These are phyloP conservation scores for Silene latifolia DNA, from an alignment of 148 eudicot species.

Conservation along the genomic window DNA sequence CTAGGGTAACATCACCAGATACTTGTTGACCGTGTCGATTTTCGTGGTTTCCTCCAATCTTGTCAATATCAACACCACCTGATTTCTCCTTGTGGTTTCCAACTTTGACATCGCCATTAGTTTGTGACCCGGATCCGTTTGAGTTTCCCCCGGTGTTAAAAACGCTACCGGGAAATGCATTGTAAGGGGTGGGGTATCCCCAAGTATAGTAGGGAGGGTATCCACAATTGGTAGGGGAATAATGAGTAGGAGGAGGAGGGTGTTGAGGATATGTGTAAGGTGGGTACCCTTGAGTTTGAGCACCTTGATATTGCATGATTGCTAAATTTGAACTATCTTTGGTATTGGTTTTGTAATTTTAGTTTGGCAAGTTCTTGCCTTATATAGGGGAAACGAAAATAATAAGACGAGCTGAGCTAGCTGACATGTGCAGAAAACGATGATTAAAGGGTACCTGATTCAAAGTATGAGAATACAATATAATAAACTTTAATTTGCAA, in stretches of 20 bases:
- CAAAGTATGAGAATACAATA: slow-evolving; percentile 11
- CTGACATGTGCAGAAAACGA: neutral
- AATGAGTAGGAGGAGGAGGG: slow-evolving; percentile 9
- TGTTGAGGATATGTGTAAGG: slow-evolving; percentile 14
- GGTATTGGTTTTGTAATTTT: slow-evolving; percentile 1
- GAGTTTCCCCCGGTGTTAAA: slow-evolving; percentile 27
- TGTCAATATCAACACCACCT: slow-evolving; percentile 19
- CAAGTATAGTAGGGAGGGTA: slow-evolving; percentile 30
- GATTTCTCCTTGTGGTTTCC: slow-evolving; percentile 19
- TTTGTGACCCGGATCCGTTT: slow-evolving; percentile 27
- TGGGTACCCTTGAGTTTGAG: slow-evolving; percentile 20
- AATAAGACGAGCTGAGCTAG: neutral
- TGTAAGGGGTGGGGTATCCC: slow-evolving; percentile 30
- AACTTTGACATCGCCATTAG: slow-evolving; percentile 22
- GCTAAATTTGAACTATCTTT: slow-evolving; percentile 8
- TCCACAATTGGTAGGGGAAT: slow-evolving; percentile 15
- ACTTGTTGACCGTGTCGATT: slow-evolving; percentile 16
- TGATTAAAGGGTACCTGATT: slow-evolving; percentile 7
- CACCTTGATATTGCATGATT: slow-evolving; percentile 20
- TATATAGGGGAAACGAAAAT: neutral
- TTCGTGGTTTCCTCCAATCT: slow-evolving; percentile 21
- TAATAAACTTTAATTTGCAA: slow-evolving; percentile 2
- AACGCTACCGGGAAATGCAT: slow-evolving; percentile 30
- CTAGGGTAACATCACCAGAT: slow-evolving; percentile 21
- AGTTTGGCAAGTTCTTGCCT: neutral